Evolutionary conservation across 176 grass and related monocot genomes (phyloP).

Genomic region (Phoenix roebelenii): DNA sequence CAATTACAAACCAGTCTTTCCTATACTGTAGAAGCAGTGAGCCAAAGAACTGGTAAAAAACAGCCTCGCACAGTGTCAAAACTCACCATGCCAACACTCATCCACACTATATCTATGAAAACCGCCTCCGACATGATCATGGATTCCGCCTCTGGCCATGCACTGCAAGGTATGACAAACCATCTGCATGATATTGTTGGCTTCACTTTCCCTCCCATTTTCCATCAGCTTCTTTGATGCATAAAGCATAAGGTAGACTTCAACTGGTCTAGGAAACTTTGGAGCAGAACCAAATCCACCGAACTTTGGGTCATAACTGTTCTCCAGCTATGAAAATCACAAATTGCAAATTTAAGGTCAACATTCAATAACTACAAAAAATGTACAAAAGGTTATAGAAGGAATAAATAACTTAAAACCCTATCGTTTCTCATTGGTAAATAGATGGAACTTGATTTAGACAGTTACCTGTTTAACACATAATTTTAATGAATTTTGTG

Average conservation of each 20-base stretch:
- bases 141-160: conserved; percentile 92
- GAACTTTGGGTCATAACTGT: conserved; percentile 72
- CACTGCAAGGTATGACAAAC: conserved; percentile 67
- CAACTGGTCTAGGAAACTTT: conserved; percentile 90
- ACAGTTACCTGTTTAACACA: conserved; percentile 51
- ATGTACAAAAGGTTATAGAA: too few relatives aligned
- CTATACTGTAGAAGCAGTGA: too few relatives aligned
- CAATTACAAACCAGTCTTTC: too few relatives aligned
- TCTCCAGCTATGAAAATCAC: conserved; percentile 29
- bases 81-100: conserved; percentile 85
- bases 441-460: too few relatives aligned
- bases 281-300: conserved; percentile 87
- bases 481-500: conserved; percentile 41
- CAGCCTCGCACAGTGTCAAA: neutral
- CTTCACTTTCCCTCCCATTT: conserved; percentile 38
- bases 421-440: too few relatives aligned
- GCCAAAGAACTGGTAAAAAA: too few relatives aligned
- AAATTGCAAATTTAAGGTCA: too few relatives aligned
- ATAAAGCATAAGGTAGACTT: conserved; percentile 77
- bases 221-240: conserved; percentile 49
- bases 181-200: conserved; percentile 58
- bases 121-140: conserved; percentile 85
- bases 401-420: too few relatives aligned
- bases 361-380: too few relatives aligned
- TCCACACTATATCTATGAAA: conserved; percentile 99